Evolutionary conservation across 345 rosid species (phyloP), one percentile per base, ranked within the genome.

Genomic region (Gossypium turneri): DNA sequence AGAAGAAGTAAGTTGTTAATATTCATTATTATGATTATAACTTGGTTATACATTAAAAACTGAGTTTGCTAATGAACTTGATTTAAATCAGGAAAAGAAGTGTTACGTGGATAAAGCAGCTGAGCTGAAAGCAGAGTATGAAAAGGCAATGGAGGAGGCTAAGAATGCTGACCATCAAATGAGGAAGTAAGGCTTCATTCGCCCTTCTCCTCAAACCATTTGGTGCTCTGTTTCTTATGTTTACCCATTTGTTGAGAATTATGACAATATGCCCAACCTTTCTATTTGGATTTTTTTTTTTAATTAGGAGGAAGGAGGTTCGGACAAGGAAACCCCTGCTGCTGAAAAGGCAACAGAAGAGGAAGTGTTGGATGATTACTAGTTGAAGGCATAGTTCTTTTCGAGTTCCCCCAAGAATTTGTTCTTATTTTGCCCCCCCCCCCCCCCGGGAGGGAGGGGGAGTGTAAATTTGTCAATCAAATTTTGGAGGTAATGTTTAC

Each of bases 241-340:
- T 7, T 9, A 10, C 2, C 12, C 67, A 64, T 71, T 75, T 25
- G 67, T 13, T 67, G 55, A 53, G 59, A 47, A 63, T 13, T 63
- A 48, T 63, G 59, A 47, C 51, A 38, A 55, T 68, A 24, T 16
- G 9, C 63, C 55, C 0, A 25, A 70, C 15, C 3, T 61, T 17
- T 79, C 3, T n/a, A n/a, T 9, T 57, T 57, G 5, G 62, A 34
- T 34, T 5, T 59, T 9, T 73, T 51, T 22, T 81, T 56, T 48
- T 1, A 22, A 76, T 55, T 76, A 87, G 94, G 87, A 75, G 59
- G 92, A 76, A 67, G 87, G 20, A 58, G 84, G 24, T 60, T 76
- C 72, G 13, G 89, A 84, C 59, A 84, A 86, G 53, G 80, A 83
- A 51, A 57, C 50, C 15, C 72, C 70, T 48, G 10, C 4, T 82